phyloP scores from a whole-genome alignment of 768 basidiomycete genomes.

The Sistotremastrum suecicum region DNA sequence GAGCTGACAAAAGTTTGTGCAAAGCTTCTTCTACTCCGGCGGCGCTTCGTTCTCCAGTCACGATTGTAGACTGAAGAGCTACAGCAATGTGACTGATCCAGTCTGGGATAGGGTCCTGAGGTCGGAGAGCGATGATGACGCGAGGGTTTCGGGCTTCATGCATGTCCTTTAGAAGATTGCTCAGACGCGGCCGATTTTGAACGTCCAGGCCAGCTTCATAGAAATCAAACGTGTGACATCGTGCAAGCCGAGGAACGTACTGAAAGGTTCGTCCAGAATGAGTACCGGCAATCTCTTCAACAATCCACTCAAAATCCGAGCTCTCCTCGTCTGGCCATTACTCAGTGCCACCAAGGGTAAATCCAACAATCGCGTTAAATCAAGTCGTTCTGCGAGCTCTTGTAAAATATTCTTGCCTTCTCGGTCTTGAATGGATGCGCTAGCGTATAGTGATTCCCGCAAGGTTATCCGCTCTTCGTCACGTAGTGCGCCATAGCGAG shows the following conservation, averaged over 20 bases:
- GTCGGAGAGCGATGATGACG: constrained; percentile 50
- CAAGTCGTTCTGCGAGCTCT: constrained; percentile 38
- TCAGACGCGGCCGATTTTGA: constrained; percentile 38
- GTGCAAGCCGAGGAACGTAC: constrained; percentile 27
- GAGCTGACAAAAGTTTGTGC: neutral
- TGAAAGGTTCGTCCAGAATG: constrained; percentile 85
- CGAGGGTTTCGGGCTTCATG: constrained; percentile 37
- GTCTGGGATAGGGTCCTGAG: constrained; percentile 57
- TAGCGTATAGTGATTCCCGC: constrained; percentile 51
- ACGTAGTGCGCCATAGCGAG: constrained; percentile 77
- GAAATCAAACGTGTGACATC: neutral
- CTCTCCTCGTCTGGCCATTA: constrained; percentile 85
- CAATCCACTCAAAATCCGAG: constrained; percentile 68
- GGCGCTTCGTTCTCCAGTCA: constrained; percentile 37
- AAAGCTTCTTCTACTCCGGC: constrained; percentile 11
- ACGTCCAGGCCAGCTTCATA: constrained; percentile 66
- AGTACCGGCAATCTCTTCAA: constrained; percentile 57
- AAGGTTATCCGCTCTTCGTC: constrained; percentile 77
- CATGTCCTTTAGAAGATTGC: constrained; percentile 38
- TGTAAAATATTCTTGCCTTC: constrained; percentile 28
- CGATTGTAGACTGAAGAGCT: constrained; percentile 33
- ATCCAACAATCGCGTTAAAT: constrained; percentile 52
- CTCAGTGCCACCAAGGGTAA: constrained; percentile 74
- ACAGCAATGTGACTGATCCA: constrained; percentile 60
- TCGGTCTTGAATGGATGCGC: constrained; percentile 24